Conservation (phyloP, 2,329 filamentous ascomycete genomes). For the Arthrobotrys entomopaga region DNA sequence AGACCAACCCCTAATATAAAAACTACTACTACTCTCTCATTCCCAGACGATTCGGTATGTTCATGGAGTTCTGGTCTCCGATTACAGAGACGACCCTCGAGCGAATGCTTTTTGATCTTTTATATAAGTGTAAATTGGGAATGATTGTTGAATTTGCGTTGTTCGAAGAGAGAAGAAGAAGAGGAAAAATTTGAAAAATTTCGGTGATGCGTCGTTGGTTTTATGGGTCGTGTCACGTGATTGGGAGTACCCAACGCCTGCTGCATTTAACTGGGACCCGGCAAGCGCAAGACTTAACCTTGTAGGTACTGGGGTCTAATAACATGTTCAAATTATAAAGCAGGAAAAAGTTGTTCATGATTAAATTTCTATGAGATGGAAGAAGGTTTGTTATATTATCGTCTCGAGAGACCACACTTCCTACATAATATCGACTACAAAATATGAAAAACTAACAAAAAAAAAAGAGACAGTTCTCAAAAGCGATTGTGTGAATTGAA, state of each 20-base stretch:
- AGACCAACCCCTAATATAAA: conserved; percentile 63
- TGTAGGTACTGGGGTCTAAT: too few species aligned
- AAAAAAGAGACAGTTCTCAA: too few species aligned
- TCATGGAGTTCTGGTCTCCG: conserved; percentile 35
- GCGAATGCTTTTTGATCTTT: conserved; percentile 55
- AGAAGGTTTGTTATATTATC: too few species aligned
- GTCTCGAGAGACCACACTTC: too few species aligned
- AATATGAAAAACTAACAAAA: too few species aligned
- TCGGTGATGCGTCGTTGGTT: conserved; percentile 2
- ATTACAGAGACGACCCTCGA: conserved; percentile 32
- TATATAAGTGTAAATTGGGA: conserved; percentile 47
- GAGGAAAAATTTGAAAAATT: conserved; percentile 25
- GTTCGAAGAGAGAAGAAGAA: conserved; percentile 35
- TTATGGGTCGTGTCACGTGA: conserved; percentile 20
- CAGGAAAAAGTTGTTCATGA: too few species aligned
- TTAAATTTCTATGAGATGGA: too few species aligned
- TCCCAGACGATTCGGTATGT: conserved; percentile 54
- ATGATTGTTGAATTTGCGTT: conserved; percentile 53
- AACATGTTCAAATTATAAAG: too few species aligned
- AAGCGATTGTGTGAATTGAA: too few species aligned
- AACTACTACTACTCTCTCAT: conserved; percentile 56
- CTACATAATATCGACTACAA: too few species aligned
- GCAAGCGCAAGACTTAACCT: too few species aligned
- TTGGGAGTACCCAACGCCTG: background rate
- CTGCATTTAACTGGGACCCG: too few species aligned